Evolutionary conservation across 495 filamentous ascomycete species (phyloP).

Genomic region (Astrothelium macrocarpum): DNA sequence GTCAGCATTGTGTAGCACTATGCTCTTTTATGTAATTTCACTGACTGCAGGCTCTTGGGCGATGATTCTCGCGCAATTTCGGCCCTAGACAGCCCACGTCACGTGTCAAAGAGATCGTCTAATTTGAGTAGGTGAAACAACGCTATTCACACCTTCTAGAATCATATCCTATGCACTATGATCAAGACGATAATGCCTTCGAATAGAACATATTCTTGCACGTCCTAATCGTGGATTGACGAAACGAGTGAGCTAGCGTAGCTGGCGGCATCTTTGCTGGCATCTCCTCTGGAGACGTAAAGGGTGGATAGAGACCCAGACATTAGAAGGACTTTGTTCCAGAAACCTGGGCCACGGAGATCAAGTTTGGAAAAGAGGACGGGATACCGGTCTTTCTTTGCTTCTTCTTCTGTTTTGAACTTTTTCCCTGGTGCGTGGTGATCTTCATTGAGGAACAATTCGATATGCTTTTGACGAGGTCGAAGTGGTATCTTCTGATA

Average conservation of each 20-base stretch:
- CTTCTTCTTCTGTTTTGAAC: slow-evolving; percentile 1
- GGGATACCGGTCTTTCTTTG: not conserved
- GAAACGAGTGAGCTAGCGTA: not conserved
- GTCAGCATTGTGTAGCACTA: not conserved
- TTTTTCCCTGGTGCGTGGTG: not conserved
- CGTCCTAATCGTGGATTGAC: not conserved
- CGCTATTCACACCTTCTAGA: not conserved
- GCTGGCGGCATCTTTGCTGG: not conserved
- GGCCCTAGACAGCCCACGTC: not conserved
- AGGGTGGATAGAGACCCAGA: not conserved
- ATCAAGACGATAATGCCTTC: not conserved
- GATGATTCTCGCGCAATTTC: not conserved
- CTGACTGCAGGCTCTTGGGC: not conserved
- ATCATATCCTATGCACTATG: not conserved
- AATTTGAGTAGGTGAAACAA: not conserved
- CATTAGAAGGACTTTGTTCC: not conserved
- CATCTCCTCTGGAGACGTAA: not conserved
- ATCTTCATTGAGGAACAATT: not conserved
- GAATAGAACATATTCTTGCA: not conserved
- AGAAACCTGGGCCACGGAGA: not conserved
- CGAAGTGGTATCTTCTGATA: not conserved
- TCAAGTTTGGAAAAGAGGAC: slow-evolving; percentile 1
- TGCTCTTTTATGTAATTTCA: not conserved
- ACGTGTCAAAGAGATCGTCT: not conserved
- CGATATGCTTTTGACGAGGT: not conserved